Conservation (phyloP, 2,329 filamentous ascomycete genomes). For the Teratosphaeria pseudoeucalypti region DNA sequence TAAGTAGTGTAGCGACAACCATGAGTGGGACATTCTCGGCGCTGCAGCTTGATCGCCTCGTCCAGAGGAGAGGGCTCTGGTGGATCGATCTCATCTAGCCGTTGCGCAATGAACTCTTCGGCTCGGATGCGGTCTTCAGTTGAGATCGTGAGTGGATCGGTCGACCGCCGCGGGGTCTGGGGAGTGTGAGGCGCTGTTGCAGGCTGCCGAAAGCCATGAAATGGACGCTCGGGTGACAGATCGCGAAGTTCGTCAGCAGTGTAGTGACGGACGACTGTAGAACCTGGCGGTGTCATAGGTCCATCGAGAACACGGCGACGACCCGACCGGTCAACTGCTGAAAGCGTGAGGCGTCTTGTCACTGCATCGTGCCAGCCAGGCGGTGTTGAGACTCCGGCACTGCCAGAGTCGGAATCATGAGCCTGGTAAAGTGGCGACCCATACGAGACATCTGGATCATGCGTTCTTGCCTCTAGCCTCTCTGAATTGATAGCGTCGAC, state of each 20-base stretch:
- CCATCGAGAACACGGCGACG: not conserved
- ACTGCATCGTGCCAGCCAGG: not conserved
- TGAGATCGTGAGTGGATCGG: not conserved
- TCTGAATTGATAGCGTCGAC: not conserved
- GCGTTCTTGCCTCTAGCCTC: not conserved
- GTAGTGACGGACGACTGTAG: not conserved
- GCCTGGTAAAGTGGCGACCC: not conserved
- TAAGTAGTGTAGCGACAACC: not conserved
- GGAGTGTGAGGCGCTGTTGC: not conserved
- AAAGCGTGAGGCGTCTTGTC: not conserved
- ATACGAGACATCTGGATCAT: not conserved
- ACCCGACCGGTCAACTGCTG: not conserved
- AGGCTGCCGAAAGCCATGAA: not conserved
- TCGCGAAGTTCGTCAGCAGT: not conserved
- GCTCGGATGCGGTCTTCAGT: not conserved
- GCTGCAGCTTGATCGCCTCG: not conserved
- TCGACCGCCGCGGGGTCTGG: not conserved
- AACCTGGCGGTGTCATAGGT: not conserved
- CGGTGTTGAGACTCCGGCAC: not conserved
- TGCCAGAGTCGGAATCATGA: not conserved
- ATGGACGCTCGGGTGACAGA: not conserved
- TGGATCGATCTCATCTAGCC: not conserved
- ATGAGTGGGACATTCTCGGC: not conserved
- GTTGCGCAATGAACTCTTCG: not conserved
- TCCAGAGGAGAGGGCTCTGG: not conserved